Evolutionary conservation across 2,329 filamentous ascomycete genomes (phyloP).

Genomic region (Sporothrix variecibatus): DNA sequence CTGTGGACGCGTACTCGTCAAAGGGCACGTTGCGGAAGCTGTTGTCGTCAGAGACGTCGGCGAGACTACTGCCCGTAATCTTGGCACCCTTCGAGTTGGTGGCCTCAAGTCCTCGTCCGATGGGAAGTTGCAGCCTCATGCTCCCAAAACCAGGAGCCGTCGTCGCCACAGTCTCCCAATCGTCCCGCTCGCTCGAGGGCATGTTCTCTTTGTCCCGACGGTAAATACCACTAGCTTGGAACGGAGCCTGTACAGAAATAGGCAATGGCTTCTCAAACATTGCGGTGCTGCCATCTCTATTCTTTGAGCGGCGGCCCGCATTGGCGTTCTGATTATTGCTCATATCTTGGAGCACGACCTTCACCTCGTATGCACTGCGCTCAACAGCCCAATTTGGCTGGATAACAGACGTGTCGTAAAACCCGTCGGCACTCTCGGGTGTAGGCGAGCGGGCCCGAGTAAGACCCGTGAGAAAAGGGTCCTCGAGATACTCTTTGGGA

Average conservation of each 20-base stretch:
- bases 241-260: neutral
- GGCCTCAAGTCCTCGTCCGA: neutral
- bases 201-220: constrained; percentile 14
- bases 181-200: constrained; percentile 39
- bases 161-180: constrained; percentile 45
- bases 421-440: constrained; percentile 22
- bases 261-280: neutral
- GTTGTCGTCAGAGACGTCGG: constrained; percentile 46
- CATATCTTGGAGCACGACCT: constrained; percentile 31
- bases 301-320: neutral
- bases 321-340: neutral
- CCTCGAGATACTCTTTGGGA: constrained; percentile 24
- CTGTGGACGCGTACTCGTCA: constrained; percentile 35
- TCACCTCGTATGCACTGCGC: constrained; percentile 31
- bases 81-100: constrained; percentile 26
- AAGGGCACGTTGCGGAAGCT: constrained; percentile 27
- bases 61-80: constrained; percentile 46
- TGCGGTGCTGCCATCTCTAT: neutral
- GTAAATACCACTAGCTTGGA: neutral
- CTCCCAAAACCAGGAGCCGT: constrained; percentile 37
- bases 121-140: constrained; percentile 26
- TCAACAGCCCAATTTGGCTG: constrained; percentile 27
- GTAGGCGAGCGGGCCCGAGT: constrained; percentile 20
- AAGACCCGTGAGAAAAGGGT: constrained; percentile 16
- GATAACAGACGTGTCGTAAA: constrained; percentile 28